Percentiles rank a stretch among this genome's conserved stretches.
These are phyloP conservation scores for Saturnispora dispora DNA, from an alignment of 805 yeast genomes.

Conservation along the genomic window DNA sequence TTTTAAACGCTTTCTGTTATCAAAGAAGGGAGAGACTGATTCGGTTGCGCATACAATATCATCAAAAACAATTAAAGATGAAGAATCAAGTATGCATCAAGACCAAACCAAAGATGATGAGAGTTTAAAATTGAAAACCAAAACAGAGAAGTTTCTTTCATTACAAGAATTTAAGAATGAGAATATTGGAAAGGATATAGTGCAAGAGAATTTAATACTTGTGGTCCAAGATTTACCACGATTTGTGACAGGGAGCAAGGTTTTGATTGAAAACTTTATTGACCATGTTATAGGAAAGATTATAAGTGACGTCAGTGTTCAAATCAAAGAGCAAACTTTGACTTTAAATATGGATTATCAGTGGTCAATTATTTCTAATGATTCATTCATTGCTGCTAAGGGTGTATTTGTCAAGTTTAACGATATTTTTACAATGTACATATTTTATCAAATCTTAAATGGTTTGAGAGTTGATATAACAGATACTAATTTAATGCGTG, in stretches of 20 bases:
- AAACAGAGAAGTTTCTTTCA: background rate
- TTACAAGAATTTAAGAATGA: background rate
- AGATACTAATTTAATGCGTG: background rate
- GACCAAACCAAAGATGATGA: background rate
- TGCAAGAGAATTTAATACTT: conserved; percentile 9
- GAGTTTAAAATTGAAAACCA: background rate
- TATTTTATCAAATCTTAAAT: conserved; percentile 15
- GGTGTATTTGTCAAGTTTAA: conserved; percentile 22
- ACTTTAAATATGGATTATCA: conserved; percentile 10
- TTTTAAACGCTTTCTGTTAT: background rate
- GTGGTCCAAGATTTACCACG: conserved; percentile 17
- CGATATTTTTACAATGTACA: conserved; percentile 21
- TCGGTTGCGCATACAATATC: background rate
- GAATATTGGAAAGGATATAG: background rate
- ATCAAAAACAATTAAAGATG: background rate
- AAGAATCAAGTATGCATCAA: background rate
- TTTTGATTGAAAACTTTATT: conserved; percentile 18
- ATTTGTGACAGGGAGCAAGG: conserved; percentile 11
- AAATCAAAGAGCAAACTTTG: background rate
- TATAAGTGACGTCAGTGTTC: conserved; percentile 3
- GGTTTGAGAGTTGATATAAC: conserved; percentile 6
- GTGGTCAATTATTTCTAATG: conserved; percentile 21
- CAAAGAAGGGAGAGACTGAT: background rate
- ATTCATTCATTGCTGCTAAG: conserved; percentile 13
- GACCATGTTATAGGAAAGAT: conserved; percentile 10